phyloP scores from a whole-genome alignment of 1,284 basidiomycete genomes.

The Moesziomyces parantarcticus region DNA sequence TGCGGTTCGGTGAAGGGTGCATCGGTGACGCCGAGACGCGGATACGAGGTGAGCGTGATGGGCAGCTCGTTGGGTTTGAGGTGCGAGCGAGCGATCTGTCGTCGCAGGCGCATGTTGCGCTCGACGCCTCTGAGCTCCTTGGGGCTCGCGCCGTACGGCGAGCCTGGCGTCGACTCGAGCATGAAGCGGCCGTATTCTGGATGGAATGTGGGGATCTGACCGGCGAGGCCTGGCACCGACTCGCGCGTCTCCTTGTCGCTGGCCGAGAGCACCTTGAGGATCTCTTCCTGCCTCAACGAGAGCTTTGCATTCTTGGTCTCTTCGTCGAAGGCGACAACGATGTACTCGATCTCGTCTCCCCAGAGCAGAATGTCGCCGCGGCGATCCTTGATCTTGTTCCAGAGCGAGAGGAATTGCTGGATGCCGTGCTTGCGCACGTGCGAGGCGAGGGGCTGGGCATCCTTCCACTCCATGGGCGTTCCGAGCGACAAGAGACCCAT shows the following conservation, averaged over 20 bases:
- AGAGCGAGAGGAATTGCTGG: conserved; percentile 91
- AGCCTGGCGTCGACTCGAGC: conserved; percentile 96
- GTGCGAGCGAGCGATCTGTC: conserved; percentile 83
- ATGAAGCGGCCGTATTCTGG: conserved; percentile 99
- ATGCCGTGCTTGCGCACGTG: conserved; percentile 94
- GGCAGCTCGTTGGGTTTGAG: conserved; percentile 88
- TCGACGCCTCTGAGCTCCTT: conserved; percentile 89
- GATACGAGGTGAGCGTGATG: conserved; percentile 94
- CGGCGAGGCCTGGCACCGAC: conserved; percentile 72
- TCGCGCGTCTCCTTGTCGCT: conserved; percentile 74
- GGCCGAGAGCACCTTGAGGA: conserved; percentile 79
- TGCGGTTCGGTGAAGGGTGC: conserved; percentile 87
- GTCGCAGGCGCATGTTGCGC: conserved; percentile 87
- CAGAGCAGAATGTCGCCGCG: conserved; percentile 94
- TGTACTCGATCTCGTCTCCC: conserved; percentile 99
- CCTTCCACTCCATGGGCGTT: conserved; percentile 91
- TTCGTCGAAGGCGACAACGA: conserved; percentile 89
- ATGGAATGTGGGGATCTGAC: conserved; percentile 87
- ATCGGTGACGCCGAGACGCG: conserved; percentile 86
- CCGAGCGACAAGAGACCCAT: conserved; percentile 97
- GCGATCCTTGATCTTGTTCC: conserved; percentile 89
- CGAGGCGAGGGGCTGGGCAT: conserved; percentile 80
- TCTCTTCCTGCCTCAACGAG: conserved; percentile 92
- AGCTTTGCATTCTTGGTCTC: conserved; percentile 82
- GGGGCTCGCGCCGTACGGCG: conserved; percentile 88